Evolutionary conservation across 768 basidiomycete genomes (phyloP).

Genomic region (Rhodocollybia butyracea): DNA sequence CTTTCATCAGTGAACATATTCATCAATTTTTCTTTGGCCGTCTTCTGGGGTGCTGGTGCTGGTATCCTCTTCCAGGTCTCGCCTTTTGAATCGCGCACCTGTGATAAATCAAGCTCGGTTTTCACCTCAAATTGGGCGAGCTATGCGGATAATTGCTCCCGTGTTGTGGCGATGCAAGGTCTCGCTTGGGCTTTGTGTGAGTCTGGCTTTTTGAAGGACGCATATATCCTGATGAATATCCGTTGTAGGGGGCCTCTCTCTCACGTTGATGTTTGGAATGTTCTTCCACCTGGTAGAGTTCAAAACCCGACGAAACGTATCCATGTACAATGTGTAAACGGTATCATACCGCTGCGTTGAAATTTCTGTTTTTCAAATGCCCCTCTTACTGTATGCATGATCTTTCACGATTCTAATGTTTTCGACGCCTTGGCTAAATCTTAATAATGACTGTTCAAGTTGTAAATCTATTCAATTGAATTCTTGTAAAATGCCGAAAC

Average conservation of each 20-base stretch:
- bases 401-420: no score
- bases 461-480: no score
- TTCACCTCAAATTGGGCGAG: slow-evolving; percentile 23
- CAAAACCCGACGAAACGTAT: slow-evolving; percentile 20
- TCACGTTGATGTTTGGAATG: slow-evolving; percentile 24
- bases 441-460: no score
- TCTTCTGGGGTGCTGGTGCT: slow-evolving; percentile 31
- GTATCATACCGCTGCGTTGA: no score
- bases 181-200: slow-evolving; percentile 28
- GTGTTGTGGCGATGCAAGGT: slow-evolving; percentile 25
- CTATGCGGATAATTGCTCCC: slow-evolving; percentile 21
- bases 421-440: no score
- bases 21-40: slow-evolving; percentile 24
- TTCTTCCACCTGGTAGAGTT: slow-evolving; percentile 25
- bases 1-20: slow-evolving; percentile 20
- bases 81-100: slow-evolving; percentile 23
- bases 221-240: background rate
- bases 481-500: no score
- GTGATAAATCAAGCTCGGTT: slow-evolving; percentile 9
- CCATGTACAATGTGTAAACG: no score
- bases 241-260: slow-evolving; percentile 23
- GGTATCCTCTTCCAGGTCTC: slow-evolving; percentile 25
- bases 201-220: slow-evolving; percentile 11
- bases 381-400: no score
- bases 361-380: no score